A percentile compares a stretch with the other conserved stretches of the same genome.
These are phyloP conservation scores for Sugiyamaella floridensis DNA, from an alignment of 805 yeast genomes.

Conservation along the genomic window DNA sequence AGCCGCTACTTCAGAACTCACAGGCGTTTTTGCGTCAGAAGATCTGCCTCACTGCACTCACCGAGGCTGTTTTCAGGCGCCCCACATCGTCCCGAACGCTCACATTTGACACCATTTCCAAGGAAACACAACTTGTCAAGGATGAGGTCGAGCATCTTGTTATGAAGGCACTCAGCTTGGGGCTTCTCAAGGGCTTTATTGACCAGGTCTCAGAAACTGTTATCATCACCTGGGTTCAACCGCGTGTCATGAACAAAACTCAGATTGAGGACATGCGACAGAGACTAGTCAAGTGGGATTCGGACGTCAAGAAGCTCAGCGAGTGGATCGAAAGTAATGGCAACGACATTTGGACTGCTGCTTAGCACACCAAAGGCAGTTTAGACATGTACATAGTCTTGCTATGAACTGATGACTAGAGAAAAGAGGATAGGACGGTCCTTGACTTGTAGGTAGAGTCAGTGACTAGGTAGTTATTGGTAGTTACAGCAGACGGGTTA, in stretches of 20 bases:
- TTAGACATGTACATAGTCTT: neutral
- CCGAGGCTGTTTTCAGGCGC: slow-evolving; percentile 74
- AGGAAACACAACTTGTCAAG: slow-evolving; percentile 56
- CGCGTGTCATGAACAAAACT: slow-evolving; percentile 75
- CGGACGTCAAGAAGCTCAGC: slow-evolving; percentile 60
- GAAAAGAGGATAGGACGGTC: neutral
- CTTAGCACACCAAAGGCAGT: slow-evolving; percentile 7
- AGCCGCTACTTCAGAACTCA: slow-evolving; percentile 52
- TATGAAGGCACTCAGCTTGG: slow-evolving; percentile 83
- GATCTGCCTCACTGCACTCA: slow-evolving; percentile 83
- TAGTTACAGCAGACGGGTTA: too few relatives aligned
- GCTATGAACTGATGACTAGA: neutral
- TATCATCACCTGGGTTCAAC: slow-evolving; percentile 90
- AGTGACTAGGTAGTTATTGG: neutral
- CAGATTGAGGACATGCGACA: slow-evolving; percentile 74
- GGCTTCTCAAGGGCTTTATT: slow-evolving; percentile 79
- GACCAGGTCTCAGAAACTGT: slow-evolving; percentile 79
- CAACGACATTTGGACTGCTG: slow-evolving; percentile 53
- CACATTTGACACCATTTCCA: slow-evolving; percentile 64
- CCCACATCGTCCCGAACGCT: slow-evolving; percentile 71
- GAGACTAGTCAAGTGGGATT: slow-evolving; percentile 72
- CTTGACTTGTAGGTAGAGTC: too few relatives aligned
- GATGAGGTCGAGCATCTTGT: slow-evolving; percentile 84
- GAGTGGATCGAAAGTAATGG: slow-evolving; percentile 55
- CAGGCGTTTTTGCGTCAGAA: slow-evolving; percentile 76